Percentiles rank a stretch among this genome's conserved stretches.
These are phyloP conservation scores for Trichocladium antarcticum DNA, from an alignment of 495 filamentous ascomycete genomes.

Conservation along the genomic window DNA sequence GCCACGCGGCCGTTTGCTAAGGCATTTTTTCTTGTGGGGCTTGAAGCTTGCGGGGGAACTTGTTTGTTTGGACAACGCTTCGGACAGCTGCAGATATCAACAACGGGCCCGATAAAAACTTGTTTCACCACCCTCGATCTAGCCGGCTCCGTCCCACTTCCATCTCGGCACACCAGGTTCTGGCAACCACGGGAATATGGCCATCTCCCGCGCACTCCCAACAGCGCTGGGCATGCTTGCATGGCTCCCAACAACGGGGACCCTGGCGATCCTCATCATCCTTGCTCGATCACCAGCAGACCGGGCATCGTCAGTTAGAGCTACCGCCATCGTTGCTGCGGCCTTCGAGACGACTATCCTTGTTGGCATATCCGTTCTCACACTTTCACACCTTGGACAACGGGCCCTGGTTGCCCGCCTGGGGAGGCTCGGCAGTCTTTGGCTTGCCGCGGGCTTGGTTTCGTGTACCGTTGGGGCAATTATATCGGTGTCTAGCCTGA, in stretches of 20 bases:
- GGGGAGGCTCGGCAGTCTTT: conserved; percentile 21
- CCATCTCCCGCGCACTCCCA: conserved; percentile 24
- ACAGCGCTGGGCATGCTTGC: conserved; percentile 30
- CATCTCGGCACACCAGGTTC: background rate
- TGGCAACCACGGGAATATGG: conserved; percentile 20
- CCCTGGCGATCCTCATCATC: conserved; percentile 30
- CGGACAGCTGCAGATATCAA: background rate
- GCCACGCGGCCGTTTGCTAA: background rate
- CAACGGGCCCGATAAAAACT: background rate
- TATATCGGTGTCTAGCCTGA: conserved; percentile 30
- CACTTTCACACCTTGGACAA: conserved; percentile 17
- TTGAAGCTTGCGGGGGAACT: background rate
- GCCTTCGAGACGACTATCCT: conserved; percentile 28
- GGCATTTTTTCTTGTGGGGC: too few relatives aligned
- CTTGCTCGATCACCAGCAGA: conserved; percentile 29
- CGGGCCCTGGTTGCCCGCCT: conserved; percentile 11
- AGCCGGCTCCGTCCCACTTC: background rate
- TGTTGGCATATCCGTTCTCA: conserved; percentile 19
- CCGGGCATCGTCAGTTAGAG: conserved; percentile 22
- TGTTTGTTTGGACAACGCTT: background rate
- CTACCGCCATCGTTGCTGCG: conserved; percentile 28
- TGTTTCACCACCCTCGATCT: background rate
- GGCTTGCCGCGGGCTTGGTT: conserved; percentile 28
- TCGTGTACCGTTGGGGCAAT: conserved; percentile 30
- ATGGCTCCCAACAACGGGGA: conserved; percentile 31